A percentile compares a stretch with the other conserved stretches of the same genome.
Conservation (phyloP, 1,139 yeast species). For the Saccharomyces pastorianus region DNA sequence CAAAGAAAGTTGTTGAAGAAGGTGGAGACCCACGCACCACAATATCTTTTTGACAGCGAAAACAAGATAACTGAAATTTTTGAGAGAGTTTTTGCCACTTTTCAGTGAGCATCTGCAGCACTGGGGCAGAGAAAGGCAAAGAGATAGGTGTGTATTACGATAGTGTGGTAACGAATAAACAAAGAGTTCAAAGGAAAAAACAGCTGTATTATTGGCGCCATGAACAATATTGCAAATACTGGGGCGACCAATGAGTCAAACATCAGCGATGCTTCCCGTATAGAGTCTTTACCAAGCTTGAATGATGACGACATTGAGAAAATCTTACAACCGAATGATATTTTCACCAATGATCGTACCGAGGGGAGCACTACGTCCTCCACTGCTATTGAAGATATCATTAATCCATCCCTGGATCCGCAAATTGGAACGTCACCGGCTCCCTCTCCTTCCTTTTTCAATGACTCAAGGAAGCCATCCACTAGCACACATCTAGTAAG, state of each 20-base stretch:
- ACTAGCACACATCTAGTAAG: constrained; percentile 10
- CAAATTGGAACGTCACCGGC: not conserved
- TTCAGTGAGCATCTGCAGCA: not conserved
- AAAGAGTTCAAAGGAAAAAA: not conserved
- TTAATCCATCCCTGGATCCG: constrained; percentile 19
- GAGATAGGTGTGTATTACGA: not conserved
- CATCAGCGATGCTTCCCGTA: not conserved
- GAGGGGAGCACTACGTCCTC: constrained; percentile 3
- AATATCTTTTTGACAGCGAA: not conserved
- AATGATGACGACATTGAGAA: constrained; percentile 23
- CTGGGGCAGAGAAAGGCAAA: not conserved
- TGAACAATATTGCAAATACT: not conserved
- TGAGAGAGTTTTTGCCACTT: not conserved
- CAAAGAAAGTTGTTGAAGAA: not conserved
- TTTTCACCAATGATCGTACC: constrained; percentile 10
- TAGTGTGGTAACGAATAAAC: not conserved
- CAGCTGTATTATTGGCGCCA: not conserved
- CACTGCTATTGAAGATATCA: constrained; percentile 23
- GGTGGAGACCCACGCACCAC: not conserved
- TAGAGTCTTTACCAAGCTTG: not conserved
- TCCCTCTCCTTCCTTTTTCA: not conserved
- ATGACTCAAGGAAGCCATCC: not conserved
- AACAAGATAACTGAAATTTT: not conserved
- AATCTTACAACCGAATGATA: constrained; percentile 17
- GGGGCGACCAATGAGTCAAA: not conserved